Conservation (phyloP, 768 basidiomycete genomes). For the Clitopilus hobsonii region DNA sequence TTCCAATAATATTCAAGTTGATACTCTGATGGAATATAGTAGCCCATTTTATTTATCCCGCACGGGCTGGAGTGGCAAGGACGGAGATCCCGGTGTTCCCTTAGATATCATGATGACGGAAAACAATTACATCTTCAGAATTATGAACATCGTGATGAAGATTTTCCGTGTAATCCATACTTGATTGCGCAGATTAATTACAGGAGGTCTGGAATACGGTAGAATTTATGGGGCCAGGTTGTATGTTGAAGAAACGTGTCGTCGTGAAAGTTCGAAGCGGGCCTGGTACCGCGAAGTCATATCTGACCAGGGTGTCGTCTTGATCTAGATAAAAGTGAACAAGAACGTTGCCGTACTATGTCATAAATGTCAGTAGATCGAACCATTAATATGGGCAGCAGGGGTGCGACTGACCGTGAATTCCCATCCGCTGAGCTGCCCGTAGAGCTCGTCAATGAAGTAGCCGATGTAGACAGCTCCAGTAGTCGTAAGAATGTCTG, state of each 20-base stretch:
- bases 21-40: no score
- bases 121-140: no score
- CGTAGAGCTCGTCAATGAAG: conserved; percentile 21
- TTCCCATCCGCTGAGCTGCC: conserved; percentile 14
- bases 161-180: no score
- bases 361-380: not conserved
- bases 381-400: not conserved
- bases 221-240: conserved; percentile 18
- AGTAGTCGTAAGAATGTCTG: conserved; percentile 16
- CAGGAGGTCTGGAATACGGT: conserved; percentile 21
- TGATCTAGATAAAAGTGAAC: conserved; percentile 16
- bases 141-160: no score
- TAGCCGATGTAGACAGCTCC: conserved; percentile 22
- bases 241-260: conserved; percentile 24
- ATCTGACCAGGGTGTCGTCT: conserved; percentile 19
- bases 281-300: conserved; percentile 22
- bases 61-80: no score
- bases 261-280: conserved; percentile 22
- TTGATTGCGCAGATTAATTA: not conserved
- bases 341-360: not conserved
- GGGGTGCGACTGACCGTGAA: conserved; percentile 6
- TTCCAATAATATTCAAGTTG: not conserved
- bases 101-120: no score
- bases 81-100: no score
- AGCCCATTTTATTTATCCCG: no score